Percentiles rank a stretch among this genome's conserved stretches.
Evolutionary conservation across 2,329 filamentous ascomycete species (phyloP).

Genomic region (Parastagonospora avenae): DNA sequence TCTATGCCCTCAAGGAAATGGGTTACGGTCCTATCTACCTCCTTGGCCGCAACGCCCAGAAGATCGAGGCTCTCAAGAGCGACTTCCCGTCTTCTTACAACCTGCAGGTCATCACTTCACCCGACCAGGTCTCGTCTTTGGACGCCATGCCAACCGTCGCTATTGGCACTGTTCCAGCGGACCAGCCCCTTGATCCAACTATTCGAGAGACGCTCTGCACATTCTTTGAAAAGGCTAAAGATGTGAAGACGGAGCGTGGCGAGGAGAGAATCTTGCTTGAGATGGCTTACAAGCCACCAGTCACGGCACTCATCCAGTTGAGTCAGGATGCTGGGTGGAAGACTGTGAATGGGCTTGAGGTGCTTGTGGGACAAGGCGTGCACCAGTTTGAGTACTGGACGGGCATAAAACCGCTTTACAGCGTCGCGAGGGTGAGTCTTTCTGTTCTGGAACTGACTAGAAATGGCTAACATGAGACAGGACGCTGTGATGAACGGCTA

Average conservation of each 20-base stretch:
- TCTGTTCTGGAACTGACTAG: background rate
- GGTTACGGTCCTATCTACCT: slow-evolving; percentile 87
- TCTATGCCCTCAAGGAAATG: slow-evolving; percentile 84
- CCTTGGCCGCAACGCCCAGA: slow-evolving; percentile 74
- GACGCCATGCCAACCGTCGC: slow-evolving; percentile 68
- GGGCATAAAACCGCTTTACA: slow-evolving; percentile 74
- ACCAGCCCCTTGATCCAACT: slow-evolving; percentile 75
- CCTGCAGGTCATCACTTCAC: slow-evolving; percentile 60
- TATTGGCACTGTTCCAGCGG: slow-evolving; percentile 89
- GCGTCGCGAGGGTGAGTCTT: slow-evolving; percentile 64
- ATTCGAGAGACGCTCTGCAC: slow-evolving; percentile 69
- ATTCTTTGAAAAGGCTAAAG: slow-evolving; percentile 53
- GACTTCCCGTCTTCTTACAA: slow-evolving; percentile 78
- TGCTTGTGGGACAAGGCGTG: slow-evolving; percentile 81
- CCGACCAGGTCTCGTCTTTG: slow-evolving; percentile 53
- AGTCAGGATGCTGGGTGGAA: slow-evolving; percentile 79
- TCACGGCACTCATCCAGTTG: slow-evolving; percentile 84
- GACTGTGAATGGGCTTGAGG: slow-evolving; percentile 85
- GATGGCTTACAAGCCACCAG: slow-evolving; percentile 92
- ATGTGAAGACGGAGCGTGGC: slow-evolving; percentile 15
- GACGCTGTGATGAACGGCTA: slow-evolving; percentile 23
- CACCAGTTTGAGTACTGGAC: slow-evolving; percentile 92
- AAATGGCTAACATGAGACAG: slow-evolving; percentile 11
- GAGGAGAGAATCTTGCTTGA: slow-evolving; percentile 71
- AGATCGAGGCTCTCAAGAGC: slow-evolving; percentile 69